A percentile compares a stretch with the other conserved stretches of the same genome.
Conservation (phyloP, 345 rosid species). For the Arabis hirsuta region DNA sequence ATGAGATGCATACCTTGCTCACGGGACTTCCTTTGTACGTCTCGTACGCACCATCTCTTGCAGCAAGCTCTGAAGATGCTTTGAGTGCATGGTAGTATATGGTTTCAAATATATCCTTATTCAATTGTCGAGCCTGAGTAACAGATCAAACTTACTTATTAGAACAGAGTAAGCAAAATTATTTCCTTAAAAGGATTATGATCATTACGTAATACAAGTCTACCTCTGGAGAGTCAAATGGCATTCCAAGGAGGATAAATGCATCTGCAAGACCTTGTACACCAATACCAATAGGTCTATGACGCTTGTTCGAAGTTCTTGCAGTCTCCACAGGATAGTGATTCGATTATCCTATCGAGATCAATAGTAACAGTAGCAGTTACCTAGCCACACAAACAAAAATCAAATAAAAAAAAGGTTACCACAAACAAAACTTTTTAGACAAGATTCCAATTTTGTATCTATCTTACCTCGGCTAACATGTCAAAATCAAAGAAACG, state of each 20-base stretch:
- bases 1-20: conserved; percentile 54
- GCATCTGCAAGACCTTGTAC: conserved; percentile 93
- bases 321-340: conserved; percentile 88
- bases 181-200: neutral
- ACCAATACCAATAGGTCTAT: conserved; percentile 88
- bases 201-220: conserved; percentile 10
- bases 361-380: conserved; percentile 65
- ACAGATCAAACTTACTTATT: conserved; percentile 20
- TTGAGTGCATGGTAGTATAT: conserved; percentile 76
- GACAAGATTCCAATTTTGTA: neutral
- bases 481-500: conserved; percentile 81
- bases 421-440: neutral
- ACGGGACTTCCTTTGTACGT: conserved; percentile 77
- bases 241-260: conserved; percentile 82
- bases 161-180: conserved; percentile 15
- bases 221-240: conserved; percentile 85
- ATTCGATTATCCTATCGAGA: conserved; percentile 79
- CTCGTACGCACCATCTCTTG: conserved; percentile 67
- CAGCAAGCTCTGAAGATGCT: conserved; percentile 69
- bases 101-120: conserved; percentile 83
- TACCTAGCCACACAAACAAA: conserved; percentile 46
- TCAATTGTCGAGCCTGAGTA: conserved; percentile 71
- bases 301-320: conserved; percentile 63
- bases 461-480: conserved; percentile 69
- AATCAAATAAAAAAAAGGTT: neutral